Percentiles rank a stretch among this genome's conserved stretches.
Conservation (phyloP, 1,284 basidiomycete genomes). For the Rugosomyces carneus region DNA sequence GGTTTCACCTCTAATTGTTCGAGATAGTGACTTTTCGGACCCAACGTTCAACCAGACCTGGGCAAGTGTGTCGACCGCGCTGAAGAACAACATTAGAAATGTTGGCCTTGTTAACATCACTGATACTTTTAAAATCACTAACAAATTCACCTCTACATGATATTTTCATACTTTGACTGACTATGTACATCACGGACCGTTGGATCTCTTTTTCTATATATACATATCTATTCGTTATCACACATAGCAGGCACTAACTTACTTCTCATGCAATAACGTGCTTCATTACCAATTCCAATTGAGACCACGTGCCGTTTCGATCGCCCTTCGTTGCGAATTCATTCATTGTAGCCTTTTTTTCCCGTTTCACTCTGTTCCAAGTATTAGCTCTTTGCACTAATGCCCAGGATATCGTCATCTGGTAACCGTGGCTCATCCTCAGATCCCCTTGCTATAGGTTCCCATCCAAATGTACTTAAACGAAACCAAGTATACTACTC, state of each 20-base stretch:
- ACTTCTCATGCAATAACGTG: not conserved
- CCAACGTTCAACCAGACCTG: slow-evolving; percentile 43
- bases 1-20: slow-evolving; percentile 42
- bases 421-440: slow-evolving; percentile 21
- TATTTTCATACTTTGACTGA: slow-evolving; percentile 4
- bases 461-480: slow-evolving; percentile 48
- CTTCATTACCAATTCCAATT: not conserved
- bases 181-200: not conserved
- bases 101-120: slow-evolving; percentile 39
- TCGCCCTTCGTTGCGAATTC: slow-evolving; percentile 9
- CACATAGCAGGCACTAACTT: slow-evolving; percentile 5
- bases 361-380: slow-evolving; percentile 3
- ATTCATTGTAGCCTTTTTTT: not conserved
- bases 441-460: slow-evolving; percentile 24
- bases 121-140: slow-evolving; percentile 24
- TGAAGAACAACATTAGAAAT: slow-evolving; percentile 24
- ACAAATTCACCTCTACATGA: slow-evolving; percentile 24
- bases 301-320: slow-evolving; percentile 13
- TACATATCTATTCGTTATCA: slow-evolving; percentile 3
- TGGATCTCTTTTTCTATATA: slow-evolving; percentile 1
- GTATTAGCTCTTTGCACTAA: slow-evolving; percentile 4
- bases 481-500: slow-evolving; percentile 44
- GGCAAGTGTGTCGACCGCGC: slow-evolving; percentile 37
- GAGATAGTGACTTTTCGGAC: slow-evolving; percentile 40
- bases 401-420: slow-evolving; percentile 25